Evolutionary conservation across 2,329 filamentous ascomycete genomes (phyloP).

Genomic region (Pochonia chlamydosporia): DNA sequence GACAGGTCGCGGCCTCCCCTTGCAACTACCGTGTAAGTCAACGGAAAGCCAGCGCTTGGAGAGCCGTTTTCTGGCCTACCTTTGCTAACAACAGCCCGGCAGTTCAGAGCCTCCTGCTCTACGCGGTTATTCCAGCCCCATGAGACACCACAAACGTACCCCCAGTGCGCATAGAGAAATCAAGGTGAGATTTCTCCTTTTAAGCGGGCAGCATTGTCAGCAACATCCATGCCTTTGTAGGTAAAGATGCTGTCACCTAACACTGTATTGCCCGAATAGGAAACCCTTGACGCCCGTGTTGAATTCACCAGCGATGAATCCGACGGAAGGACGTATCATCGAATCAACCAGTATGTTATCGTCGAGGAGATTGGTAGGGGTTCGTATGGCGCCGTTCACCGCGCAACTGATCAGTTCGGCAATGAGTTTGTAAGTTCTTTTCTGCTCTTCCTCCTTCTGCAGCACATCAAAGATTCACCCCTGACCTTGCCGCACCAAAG

Average conservation of each 20-base stretch:
- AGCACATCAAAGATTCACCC: not conserved
- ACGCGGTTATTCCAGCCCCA: conserved; percentile 43
- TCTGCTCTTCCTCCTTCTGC: not conserved
- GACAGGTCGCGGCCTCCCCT: conserved; percentile 16
- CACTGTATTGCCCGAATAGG: conserved; percentile 40
- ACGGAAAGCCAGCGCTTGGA: not conserved
- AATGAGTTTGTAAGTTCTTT: conserved; percentile 73
- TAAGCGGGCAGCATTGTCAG: too few relatives aligned
- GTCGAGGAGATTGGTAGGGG: conserved; percentile 94
- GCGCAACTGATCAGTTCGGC: conserved; percentile 84
- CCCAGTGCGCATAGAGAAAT: conserved; percentile 53
- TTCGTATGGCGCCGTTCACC: conserved; percentile 89
- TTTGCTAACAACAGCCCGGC: not conserved
- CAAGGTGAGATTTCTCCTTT: conserved; percentile 43
- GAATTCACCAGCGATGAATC: conserved; percentile 80
- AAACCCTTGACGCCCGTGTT: conserved; percentile 85
- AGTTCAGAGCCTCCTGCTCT: conserved; percentile 38
- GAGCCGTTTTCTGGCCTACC: not conserved
- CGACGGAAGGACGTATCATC: conserved; percentile 74
- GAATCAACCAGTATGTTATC: conserved; percentile 93
- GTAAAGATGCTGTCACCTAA: not conserved
- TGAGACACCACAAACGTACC: conserved; percentile 52
- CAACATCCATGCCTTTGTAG: too few relatives aligned
- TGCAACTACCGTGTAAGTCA: conserved; percentile 37
- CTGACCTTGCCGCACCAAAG: conserved; percentile 38